Conservation (phyloP, 176 grass and related monocot genomes). For the Juncus effusus region DNA sequence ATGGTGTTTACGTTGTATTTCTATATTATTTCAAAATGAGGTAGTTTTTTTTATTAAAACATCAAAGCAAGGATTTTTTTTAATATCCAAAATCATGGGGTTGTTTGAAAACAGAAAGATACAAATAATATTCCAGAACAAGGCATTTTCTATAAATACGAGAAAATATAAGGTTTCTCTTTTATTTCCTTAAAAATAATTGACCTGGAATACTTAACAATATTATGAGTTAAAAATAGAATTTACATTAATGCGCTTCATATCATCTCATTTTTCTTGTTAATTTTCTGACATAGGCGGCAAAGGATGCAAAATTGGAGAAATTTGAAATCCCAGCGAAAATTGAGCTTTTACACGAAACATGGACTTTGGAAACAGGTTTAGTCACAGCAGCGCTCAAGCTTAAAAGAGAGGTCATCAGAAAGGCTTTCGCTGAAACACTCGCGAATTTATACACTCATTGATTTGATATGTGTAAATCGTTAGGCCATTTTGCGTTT, state of each 20-base stretch:
- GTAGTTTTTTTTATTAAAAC: too few species aligned
- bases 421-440: constrained; percentile 52
- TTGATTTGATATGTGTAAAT: constrained; percentile 1
- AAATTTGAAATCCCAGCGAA: constrained; percentile 87
- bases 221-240: too few species aligned
- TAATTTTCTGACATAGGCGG: constrained; percentile 37
- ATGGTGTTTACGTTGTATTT: too few species aligned
- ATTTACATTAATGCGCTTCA: background rate
- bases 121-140: too few species aligned
- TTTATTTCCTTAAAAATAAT: too few species aligned
- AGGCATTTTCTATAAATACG: too few species aligned
- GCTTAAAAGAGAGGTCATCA: constrained; percentile 86
- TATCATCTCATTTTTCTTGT: background rate
- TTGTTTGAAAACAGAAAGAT: too few species aligned
- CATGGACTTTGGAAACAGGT: constrained; percentile 82
- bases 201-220: too few species aligned
- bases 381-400: constrained; percentile 87
- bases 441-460: constrained; percentile 55
- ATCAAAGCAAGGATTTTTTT: too few species aligned
- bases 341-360: constrained; percentile 64
- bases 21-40: too few species aligned
- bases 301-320: constrained; percentile 59
- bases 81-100: too few species aligned
- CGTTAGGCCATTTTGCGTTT: constrained; percentile 18
- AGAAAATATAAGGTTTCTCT: too few species aligned